Percentiles rank a stretch among this genome's conserved stretches.
Evolutionary conservation across 23 red algal species (phyloP).

Genomic region (Chondrus crispus): DNA sequence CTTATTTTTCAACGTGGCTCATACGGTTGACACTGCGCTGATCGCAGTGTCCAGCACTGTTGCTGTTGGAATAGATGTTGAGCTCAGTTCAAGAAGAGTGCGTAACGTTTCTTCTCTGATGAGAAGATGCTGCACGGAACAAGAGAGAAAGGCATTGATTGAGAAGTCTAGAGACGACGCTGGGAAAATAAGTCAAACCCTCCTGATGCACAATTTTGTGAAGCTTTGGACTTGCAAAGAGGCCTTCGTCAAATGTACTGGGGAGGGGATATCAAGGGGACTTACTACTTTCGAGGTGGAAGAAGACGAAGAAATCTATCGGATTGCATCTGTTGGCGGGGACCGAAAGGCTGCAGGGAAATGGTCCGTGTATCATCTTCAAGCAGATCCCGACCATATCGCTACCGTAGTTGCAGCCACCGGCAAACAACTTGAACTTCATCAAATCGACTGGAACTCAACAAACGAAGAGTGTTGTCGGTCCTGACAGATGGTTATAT

Average conservation of each 20-base stretch:
- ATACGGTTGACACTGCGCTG: conserved; percentile 3
- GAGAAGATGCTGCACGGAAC: background rate
- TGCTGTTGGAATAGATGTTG: conserved; percentile 39
- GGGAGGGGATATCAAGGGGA: conserved; percentile 46
- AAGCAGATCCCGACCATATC: background rate
- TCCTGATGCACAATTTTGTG: background rate
- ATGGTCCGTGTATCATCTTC: background rate
- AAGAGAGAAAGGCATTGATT: background rate
- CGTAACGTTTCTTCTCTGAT: background rate
- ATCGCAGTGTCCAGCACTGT: background rate
- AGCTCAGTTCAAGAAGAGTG: background rate
- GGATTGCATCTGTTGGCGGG: background rate
- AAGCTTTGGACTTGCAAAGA: conserved; percentile 59
- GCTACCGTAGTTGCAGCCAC: background rate
- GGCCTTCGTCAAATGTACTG: conserved; percentile 62
- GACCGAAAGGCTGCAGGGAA: background rate
- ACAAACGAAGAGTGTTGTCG: too few species aligned
- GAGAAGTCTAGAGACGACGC: background rate
- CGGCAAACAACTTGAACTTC: background rate
- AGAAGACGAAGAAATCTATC: background rate
- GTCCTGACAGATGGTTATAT: too few species aligned
- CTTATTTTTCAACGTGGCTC: conserved; percentile 23
- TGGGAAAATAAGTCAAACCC: background rate
- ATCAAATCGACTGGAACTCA: background rate
- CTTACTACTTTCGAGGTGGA: conserved; percentile 51